These are phyloP conservation scores for Diutina rugosa DNA, from an alignment of 1,139 yeast species.

Conservation along the genomic window DNA sequence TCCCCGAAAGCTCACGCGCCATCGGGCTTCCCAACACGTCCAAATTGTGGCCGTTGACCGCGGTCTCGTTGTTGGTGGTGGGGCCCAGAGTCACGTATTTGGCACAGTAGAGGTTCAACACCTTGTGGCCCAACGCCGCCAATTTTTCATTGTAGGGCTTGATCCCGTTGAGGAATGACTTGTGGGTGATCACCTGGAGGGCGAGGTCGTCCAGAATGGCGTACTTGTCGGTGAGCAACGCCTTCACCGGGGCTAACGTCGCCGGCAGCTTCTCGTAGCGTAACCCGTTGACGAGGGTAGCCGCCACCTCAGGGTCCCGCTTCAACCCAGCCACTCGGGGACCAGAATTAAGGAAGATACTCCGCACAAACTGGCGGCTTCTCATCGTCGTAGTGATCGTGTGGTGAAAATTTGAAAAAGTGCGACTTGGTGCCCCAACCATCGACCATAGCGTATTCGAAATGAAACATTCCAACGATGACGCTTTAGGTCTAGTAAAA, in stretches of 20 bases:
- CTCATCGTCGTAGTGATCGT: constrained; percentile 1
- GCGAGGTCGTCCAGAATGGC: constrained; percentile 41
- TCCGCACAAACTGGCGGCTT: constrained; percentile 6
- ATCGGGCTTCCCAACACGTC: constrained; percentile 48
- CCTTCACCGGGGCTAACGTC: constrained; percentile 35
- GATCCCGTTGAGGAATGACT: constrained; percentile 84
- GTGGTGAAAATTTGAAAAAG: background rate
- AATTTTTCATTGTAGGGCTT: constrained; percentile 83
- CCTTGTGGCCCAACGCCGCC: constrained; percentile 64
- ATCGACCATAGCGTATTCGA: background rate
- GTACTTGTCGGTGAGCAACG: constrained; percentile 30
- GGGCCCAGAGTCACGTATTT: constrained; percentile 31
- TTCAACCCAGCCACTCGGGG: constrained; percentile 60
- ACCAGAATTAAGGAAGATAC: constrained; percentile 36
- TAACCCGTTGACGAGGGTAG: constrained; percentile 45
- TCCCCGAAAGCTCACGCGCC: constrained; percentile 39
- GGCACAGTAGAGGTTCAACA: constrained; percentile 48
- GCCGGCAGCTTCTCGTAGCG: constrained; percentile 41
- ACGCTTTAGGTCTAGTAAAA: too few species aligned
- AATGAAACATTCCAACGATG: too few species aligned
- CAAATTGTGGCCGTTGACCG: constrained; percentile 46
- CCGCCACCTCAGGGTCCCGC: constrained; percentile 57
- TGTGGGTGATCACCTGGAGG: constrained; percentile 78
- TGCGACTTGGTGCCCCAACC: background rate
- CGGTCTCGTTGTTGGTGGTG: constrained; percentile 15